Percentiles rank a stretch among this genome's conserved stretches.
These are phyloP conservation scores for Alternaria atra DNA, from an alignment of 2,329 filamentous ascomycete genomes.

Conservation along the genomic window DNA sequence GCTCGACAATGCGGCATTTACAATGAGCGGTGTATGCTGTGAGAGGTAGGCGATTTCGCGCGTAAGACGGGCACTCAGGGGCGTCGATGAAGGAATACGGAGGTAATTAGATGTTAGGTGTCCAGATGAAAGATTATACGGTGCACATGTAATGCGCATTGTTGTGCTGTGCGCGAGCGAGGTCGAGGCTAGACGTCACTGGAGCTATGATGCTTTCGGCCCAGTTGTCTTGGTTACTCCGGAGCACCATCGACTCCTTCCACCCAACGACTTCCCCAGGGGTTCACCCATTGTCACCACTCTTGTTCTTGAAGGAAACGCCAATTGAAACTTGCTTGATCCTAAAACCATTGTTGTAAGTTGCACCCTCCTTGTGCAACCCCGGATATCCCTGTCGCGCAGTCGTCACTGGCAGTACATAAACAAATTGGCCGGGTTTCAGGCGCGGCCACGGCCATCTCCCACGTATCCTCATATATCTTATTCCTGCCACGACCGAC, in stretches of 20 bases:
- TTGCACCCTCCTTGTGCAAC: conserved; percentile 20
- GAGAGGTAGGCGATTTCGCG: background rate
- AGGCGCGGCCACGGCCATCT: conserved; percentile 36
- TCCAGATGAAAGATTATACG: conserved; percentile 8
- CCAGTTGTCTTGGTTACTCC: conserved; percentile 26
- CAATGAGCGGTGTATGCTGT: background rate
- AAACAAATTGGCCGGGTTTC: conserved; percentile 36
- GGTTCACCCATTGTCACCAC: conserved; percentile 16
- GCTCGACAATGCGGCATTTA: background rate
- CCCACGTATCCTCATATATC: conserved; percentile 28
- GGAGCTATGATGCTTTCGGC: conserved; percentile 24
- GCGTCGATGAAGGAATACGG: background rate
- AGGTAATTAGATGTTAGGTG: conserved; percentile 7
- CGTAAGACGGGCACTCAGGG: conserved; percentile 5
- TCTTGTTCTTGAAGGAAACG: background rate
- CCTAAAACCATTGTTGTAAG: conserved; percentile 28
- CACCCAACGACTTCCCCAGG: conserved; percentile 13
- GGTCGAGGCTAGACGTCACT: conserved; percentile 25
- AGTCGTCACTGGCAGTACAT: conserved; percentile 32
- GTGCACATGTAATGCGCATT: conserved; percentile 4
- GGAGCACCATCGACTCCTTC: conserved; percentile 20
- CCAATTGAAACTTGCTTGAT: conserved; percentile 3
- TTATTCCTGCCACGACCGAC: conserved; percentile 10
- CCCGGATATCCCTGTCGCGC: conserved; percentile 26
- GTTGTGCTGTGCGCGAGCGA: conserved; percentile 17